Evolutionary conservation across 805 yeast species (phyloP).

Genomic region (Zygosaccharomyces kombuchaensis): DNA sequence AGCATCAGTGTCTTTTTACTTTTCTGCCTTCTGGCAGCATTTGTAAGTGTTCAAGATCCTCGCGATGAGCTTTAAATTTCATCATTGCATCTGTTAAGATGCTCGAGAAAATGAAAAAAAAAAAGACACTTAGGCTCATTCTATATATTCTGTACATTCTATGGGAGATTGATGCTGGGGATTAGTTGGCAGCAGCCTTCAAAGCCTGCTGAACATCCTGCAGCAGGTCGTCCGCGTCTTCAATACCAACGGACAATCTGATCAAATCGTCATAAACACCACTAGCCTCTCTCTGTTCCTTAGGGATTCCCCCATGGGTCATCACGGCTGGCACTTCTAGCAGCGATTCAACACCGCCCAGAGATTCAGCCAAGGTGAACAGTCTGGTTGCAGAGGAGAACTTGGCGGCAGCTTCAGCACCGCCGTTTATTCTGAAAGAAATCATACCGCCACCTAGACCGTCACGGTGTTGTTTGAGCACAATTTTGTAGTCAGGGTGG

Average conservation of each 20-base stretch:
- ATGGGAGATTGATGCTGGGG: neutral
- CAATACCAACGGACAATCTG: conserved; percentile 83
- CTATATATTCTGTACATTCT: neutral
- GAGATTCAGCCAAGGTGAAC: conserved; percentile 83
- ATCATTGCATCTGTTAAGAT: neutral
- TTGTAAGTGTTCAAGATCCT: neutral
- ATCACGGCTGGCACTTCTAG: conserved; percentile 85
- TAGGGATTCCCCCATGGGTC: conserved; percentile 91
- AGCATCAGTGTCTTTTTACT: neutral
- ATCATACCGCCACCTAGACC: conserved; percentile 91
- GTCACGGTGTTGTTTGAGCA: conserved; percentile 71
- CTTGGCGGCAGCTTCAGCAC: conserved; percentile 67
- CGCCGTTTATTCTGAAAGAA: conserved; percentile 81
- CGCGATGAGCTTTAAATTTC: neutral
- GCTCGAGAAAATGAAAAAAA: neutral
- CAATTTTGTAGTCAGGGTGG: conserved; percentile 60
- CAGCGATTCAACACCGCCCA: conserved; percentile 85
- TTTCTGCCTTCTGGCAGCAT: neutral
- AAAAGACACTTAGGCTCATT: neutral
- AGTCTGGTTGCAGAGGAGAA: conserved; percentile 71
- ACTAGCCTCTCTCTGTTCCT: conserved; percentile 66
- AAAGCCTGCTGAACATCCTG: conserved; percentile 70
- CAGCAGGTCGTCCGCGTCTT: conserved; percentile 72
- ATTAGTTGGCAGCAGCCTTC: conserved; percentile 30
- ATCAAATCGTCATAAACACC: conserved; percentile 81